Evolutionary conservation across 2,329 filamentous ascomycete species (phyloP), one percentile per base, ranked within the genome.

Genomic region (Magnaporthiopsis poae): DNA sequence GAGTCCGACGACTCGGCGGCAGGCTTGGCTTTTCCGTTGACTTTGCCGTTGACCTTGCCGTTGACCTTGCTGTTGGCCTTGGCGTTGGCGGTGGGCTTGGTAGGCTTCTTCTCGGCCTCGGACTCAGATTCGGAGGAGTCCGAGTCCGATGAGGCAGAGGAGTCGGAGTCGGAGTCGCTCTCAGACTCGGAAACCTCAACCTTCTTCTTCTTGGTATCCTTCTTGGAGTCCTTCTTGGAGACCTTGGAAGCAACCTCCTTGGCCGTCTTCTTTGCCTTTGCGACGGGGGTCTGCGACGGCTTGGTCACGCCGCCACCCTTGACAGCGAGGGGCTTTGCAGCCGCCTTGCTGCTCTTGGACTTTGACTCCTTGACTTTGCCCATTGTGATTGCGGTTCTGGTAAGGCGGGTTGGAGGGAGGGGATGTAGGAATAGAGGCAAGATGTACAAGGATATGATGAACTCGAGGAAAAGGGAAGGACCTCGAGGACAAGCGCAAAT

Each of bases 271-370:
- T 90, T 90, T 72, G 86, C 83, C 81, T 89, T 89, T 68, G 82
- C 79, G 79, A 87, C 88, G 74, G 86, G 78, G 70, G 83, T 84
- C 76, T 89, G 82, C 69, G 85, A 81, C 65, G 87, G 75, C 82
- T 92, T 92, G 80, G 84, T 85, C 73, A 90, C 82, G 70, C 85
- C 84, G 71, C 82, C 87, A 72, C 82, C 83, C 82, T 90, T 91
- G 78, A 88, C 86, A 71, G 79, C 75, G 73, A 79, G 77, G 72
- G 81, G 74, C 69, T 80, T 75, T 74, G 83, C 81, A 73, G 79
- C 77, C 71, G 78, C 74, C 72, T 74, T 75, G 74, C 74, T 75
- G 74, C 74, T 74, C 78, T 85, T 85, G 73, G 75, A 74, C 79
- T 86, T 86, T 76, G 81, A 80, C 75, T 88, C 83, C 81, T 89